Base-by-base conservation (phyloP, 148 eudicot genomes). In the Drosera capensis region DNA sequence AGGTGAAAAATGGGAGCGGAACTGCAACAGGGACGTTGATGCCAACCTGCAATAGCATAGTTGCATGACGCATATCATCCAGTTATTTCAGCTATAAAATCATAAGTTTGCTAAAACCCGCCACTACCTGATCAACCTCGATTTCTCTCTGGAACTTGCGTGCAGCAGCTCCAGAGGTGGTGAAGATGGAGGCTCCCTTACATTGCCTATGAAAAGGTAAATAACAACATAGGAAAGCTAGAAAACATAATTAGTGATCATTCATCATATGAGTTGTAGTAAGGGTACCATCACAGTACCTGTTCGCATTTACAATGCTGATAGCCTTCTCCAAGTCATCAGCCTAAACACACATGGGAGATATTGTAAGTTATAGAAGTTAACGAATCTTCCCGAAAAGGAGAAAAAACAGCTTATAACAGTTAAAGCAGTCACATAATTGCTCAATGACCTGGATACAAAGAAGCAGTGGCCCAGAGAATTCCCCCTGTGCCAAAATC, bases 251-350 rank as follows among this genome's bases (percentile, higher is more conserved):
- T 46, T 8, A n/a, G n/a, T n/a, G n/a, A n/a, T n/a, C n/a, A n/a
- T n/a, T n/a, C n/a, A n/a, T n/a, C n/a, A n/a, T n/a, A n/a, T n/a
- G n/a, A n/a, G n/a, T n/a, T n/a, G n/a, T n/a, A n/a, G n/a, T n/a
- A n/a, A n/a, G n/a, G n/a, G n/a, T n/a, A n/a, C n/a, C n/a, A n/a
- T n/a, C n/a, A n/a, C n/a, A 20, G 22, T 71, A 78, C 86, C 70
- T 71, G 51, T 55, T 68, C 64, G 58, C 62, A 62, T 82, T 78
- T 23, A 74, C 52, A 34, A 74, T 62, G 66, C 54, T 52, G 40
- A 78, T 64, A 46, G 79, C 93, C 59, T 77, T 75, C 24, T 78
- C 82, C 62, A 81, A 71, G 67, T 65, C 73, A 42, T 58, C 72
- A 56, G 67, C 72, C 81, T 77, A 67, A 17, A 45, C 12, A 67